Evolutionary conservation across 2,329 filamentous ascomycete genomes (phyloP).

Genomic region (Cladobotryum protrusum): DNA sequence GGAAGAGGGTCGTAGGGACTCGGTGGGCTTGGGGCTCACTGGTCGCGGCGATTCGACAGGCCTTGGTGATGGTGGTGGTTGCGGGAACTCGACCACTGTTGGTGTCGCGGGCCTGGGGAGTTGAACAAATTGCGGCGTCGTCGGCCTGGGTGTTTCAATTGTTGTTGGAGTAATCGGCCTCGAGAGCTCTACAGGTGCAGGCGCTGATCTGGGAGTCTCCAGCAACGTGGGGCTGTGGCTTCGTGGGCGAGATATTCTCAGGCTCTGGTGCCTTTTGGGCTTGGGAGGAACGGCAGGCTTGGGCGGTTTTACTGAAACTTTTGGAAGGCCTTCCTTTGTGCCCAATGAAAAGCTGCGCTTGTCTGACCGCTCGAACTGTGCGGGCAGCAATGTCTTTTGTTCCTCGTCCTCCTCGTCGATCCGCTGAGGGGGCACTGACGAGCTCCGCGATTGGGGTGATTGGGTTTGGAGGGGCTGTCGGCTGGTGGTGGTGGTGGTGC

Average conservation of each 20-base stretch:
- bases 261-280: conserved; percentile 4
- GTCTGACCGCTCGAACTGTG: conserved; percentile 8
- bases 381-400: not conserved
- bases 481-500: conserved; percentile 3
- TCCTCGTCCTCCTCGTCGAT: not conserved
- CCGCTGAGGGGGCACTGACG: not conserved
- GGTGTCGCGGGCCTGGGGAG: no score
- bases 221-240: not conserved
- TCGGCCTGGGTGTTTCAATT: no score
- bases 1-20: not conserved
- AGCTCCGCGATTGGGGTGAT: not conserved
- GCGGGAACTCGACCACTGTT: not conserved
- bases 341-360: conserved; percentile 15
- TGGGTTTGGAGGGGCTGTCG: not conserved
- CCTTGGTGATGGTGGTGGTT: not conserved
- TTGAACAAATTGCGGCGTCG: no score
- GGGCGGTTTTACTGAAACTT: not conserved
- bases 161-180: not conserved
- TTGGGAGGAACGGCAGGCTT: not conserved
- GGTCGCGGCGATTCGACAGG: not conserved
- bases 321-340: conserved; percentile 7
- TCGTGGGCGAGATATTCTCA: conserved; percentile 7
- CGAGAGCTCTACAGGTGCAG: not conserved
- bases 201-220: conserved; percentile 2
- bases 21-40: not conserved